phyloP scores from a whole-genome alignment of 2,329 filamentous ascomycete species.

The Ceratocystis variospora region DNA sequence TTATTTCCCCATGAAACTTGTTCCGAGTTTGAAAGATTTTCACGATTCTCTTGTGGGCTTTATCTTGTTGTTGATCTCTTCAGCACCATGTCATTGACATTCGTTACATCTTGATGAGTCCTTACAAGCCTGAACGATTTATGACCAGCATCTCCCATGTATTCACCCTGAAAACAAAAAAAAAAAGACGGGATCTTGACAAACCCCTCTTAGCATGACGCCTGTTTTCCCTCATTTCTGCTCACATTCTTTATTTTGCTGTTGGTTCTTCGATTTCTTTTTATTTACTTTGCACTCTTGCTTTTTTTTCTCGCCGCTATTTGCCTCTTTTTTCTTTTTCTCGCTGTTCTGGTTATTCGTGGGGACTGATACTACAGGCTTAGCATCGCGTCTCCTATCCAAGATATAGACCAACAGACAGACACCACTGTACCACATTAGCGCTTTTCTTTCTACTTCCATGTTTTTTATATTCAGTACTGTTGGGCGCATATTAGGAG shows the following conservation, averaged over 20 bases:
- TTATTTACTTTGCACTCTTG: neutral
- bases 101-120: neutral
- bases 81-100: neutral
- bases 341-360: neutral
- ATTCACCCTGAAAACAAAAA: neutral
- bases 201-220: neutral
- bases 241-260: neutral
- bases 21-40: neutral
- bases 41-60: neutral
- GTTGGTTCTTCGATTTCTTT: neutral
- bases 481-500: neutral
- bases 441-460: neutral
- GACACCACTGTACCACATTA: neutral
- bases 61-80: neutral
- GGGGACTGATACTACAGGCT: neutral
- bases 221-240: neutral
- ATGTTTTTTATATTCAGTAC: conserved; percentile 1
- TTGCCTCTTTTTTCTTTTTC: neutral
- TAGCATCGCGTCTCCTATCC: neutral
- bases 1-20: neutral
- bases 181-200: neutral
- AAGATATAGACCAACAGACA: conserved; percentile 1
- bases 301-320: neutral
- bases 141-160: neutral
- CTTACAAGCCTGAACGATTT: conserved; percentile 3